These are phyloP conservation scores for Podospora pseudocomata DNA, from an alignment of 495 filamentous ascomycete genomes.

Conservation along the genomic window DNA sequence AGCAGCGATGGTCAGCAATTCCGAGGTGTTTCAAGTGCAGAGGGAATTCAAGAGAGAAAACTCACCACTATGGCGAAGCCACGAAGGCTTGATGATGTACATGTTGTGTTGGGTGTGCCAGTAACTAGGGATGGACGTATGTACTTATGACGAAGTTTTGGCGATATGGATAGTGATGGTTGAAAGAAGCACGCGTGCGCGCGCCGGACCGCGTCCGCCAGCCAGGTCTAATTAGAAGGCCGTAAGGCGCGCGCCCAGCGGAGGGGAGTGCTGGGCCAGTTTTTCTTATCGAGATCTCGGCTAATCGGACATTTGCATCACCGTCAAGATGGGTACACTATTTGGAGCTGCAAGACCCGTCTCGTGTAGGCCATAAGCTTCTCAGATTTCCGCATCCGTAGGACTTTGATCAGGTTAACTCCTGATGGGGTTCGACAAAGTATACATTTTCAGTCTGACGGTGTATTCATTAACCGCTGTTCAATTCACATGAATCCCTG, in stretches of 20 bases:
- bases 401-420: too few species aligned
- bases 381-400: too few species aligned
- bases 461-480: too few species aligned
- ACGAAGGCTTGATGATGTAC: constrained; percentile 90
- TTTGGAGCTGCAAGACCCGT: background rate
- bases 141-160: constrained; percentile 29
- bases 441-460: background rate
- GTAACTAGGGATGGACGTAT: constrained; percentile 16
- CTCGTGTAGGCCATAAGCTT: too few species aligned
- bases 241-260: background rate
- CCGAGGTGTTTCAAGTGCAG: background rate
- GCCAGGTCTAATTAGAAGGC: background rate
- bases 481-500: background rate
- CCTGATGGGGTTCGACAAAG: background rate
- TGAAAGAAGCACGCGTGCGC: background rate
- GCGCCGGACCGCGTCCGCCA: background rate
- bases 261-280: background rate
- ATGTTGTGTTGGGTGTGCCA: constrained; percentile 39
- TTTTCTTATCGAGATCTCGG: background rate
- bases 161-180: background rate
- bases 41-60: constrained; percentile 7
- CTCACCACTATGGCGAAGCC: constrained; percentile 87
- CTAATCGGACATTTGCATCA: background rate
- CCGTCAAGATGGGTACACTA: background rate
- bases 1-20: background rate